Evolutionary conservation across 345 rosid genomes (phyloP), one percentile per base, ranked within the genome.

Genomic region (Eucalyptus camaldulensis): DNA sequence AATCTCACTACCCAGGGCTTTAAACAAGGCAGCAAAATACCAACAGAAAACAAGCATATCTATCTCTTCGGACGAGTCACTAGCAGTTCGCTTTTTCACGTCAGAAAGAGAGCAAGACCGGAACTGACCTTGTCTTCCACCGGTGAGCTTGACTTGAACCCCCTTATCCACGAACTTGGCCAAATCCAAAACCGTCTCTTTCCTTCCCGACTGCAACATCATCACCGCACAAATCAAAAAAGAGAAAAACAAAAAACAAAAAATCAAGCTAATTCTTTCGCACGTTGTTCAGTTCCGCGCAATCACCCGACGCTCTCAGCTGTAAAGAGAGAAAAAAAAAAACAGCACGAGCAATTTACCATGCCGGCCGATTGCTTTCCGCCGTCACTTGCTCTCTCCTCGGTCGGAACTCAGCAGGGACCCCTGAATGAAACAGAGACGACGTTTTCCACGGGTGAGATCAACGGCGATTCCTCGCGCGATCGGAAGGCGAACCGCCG

Each of bases 101-200:
- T 80, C 44, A 37, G 53, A 54, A 80, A 14, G 86, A 80, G 19
- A n/a, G 25, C 14, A 37, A 43, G 76, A 87, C 15, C 40, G 69
- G 45, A 50, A 14, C 25, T 87, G 67, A 97, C 99, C 99, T 98
- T 98, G 99, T 91, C 99, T 94, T 54, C 99, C 99, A 81, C 99
- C 99, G 65, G 97, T 95, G 54, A 96, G 98, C 95, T 97, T 97
- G 90, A 97, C 99, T 93, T 96, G 99, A 87, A 97, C 99, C 65
- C 99, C 99, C 92, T 97, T 98, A 92, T 98, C 99, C 37, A 97
- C 99, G 88, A 97, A 96, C 96, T 97, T 96, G 2, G 99, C 98
- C 95, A 97, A 92, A 95, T 97, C 99, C 92, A 97, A 90, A 56
- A 97, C 99, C 0, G 99, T 97, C 93, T 97, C 99, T 91, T 97